phyloP scores from a whole-genome alignment of 2,329 filamentous ascomycete genomes.

The Fusarium newnesense region DNA sequence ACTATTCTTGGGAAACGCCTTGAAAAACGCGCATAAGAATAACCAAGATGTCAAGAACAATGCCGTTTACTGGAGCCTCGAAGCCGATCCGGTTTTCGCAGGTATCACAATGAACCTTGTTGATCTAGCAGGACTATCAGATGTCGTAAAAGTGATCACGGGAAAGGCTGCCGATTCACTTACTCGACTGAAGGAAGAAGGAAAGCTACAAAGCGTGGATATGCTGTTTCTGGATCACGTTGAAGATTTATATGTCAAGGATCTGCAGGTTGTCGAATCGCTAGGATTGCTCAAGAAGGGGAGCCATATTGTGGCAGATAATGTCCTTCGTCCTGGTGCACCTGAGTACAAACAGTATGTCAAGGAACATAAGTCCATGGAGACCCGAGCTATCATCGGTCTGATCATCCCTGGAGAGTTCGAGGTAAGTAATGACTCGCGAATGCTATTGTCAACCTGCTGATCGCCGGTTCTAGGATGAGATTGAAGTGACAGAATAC shows the following conservation, averaged over 20 bases:
- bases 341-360: neutral
- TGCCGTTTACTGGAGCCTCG: neutral
- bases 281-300: neutral
- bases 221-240: neutral
- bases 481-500: neutral
- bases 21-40: neutral
- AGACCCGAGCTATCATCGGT: neutral
- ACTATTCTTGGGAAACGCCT: neutral
- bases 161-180: neutral
- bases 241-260: neutral
- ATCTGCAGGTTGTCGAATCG: neutral
- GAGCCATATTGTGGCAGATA: neutral
- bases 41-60: neutral
- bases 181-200: neutral
- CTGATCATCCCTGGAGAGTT: neutral
- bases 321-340: neutral
- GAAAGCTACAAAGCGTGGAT: neutral
- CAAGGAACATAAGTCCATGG: neutral
- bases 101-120: neutral
- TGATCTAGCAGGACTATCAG: neutral
- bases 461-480: neutral
- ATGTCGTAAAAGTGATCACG: neutral
- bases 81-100: neutral
- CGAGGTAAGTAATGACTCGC: neutral
- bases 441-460: neutral